Evolutionary conservation across 768 basidiomycete genomes (phyloP).

Genomic region (Agaricus sinodeliciosus): DNA sequence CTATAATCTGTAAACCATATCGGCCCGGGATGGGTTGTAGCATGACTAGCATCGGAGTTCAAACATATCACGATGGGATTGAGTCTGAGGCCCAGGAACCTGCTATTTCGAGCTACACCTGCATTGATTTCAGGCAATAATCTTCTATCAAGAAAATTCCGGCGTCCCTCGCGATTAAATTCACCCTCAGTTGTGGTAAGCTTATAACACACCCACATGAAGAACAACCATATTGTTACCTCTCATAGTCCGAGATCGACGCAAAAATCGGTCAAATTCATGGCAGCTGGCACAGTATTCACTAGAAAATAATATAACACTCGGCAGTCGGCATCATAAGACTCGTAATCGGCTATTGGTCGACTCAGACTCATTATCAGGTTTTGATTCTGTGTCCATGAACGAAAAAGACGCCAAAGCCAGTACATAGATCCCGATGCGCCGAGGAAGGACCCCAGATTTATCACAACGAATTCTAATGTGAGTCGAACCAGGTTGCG

Average conservation of each 20-base stretch:
- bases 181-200: not conserved
- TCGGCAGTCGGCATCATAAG: not conserved
- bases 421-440: not conserved
- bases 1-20: not conserved
- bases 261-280: no score
- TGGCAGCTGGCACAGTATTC: not conserved
- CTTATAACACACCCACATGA: not conserved
- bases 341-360: not conserved
- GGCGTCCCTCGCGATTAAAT: not conserved
- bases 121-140: not conserved
- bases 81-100: not conserved
- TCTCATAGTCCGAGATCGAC: not conserved
- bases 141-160: not conserved
- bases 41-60: not conserved
- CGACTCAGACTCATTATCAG: not conserved
- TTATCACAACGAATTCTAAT: conserved; percentile 16
- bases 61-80: not conserved
- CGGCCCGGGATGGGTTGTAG: not conserved
- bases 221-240: not conserved
- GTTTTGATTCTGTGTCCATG: not conserved
- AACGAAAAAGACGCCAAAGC: not conserved
- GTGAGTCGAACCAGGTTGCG: conserved; percentile 49
- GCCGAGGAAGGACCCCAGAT: conserved; percentile 2
- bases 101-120: not conserved
- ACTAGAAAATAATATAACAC: not conserved